Base-by-base conservation (phyloP, 1,284 basidiomycete genomes). In the Trichosporon inkin region DNA sequence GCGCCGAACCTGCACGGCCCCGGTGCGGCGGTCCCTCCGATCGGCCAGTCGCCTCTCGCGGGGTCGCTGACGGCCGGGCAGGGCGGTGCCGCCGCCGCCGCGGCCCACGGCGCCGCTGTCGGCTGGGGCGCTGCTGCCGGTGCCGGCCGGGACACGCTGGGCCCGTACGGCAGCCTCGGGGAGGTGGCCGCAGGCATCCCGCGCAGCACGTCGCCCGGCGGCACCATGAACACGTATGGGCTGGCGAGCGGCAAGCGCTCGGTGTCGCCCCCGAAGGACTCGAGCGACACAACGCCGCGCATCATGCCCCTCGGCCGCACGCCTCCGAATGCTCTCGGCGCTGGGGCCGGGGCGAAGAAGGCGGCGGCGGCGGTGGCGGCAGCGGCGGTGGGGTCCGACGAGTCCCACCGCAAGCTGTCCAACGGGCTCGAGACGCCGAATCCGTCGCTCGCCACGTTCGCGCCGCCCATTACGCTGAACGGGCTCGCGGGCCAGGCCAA, bases 21-120 rank as follows among this genome's bases (percentile, higher is more conserved):
- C 14, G 66, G 63, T 16, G 55, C 60, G 5, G 60, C 68, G 7
- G 56, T 69, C 3, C 58, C 67, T 16, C 63, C 56, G 32, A 58
- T 72, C 10, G 70, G 69, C 7, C 70, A 73, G n/a, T 77, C 75
- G 0, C 74, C 73, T 1, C 64, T 77, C 4, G 74, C 74, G 17
- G 75, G 74, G 3, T 74, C 74, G 1, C 66, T 76, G 4, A 68
- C 71, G 10, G 55, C 60, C 3, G 62, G 60, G 4, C 24, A 24
- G 11, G 39, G 39, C 4, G 34, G 49, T 4, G 51, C 51, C 22
- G 51, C 10, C 6, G 19, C 39, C 10, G 20, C 34, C 16, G 40
- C 49, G 2, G 24, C 56, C 6, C n/a, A n/a, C n/a, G n/a, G n/a
- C n/a, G n/a, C n/a, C n/a, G n/a, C n/a, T n/a, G 37, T 49, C 44